Percentiles rank a stretch among this genome's conserved stretches.
phyloP scores from a whole-genome alignment of 495 filamentous ascomycete species.

The Penicillium longicatenatum region DNA sequence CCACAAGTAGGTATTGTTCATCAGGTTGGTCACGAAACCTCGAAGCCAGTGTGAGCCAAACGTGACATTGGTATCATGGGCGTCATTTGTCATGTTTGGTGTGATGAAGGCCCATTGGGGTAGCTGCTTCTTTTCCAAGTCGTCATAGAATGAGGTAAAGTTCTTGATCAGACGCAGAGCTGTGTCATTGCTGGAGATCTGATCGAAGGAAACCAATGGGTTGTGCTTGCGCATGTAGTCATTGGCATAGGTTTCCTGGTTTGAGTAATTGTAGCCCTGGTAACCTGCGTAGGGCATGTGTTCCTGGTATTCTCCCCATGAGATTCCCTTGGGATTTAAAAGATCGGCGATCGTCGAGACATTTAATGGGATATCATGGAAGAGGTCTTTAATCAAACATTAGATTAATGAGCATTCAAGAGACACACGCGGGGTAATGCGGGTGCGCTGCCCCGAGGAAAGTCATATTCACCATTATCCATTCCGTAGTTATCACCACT shows the following conservation, averaged over 20 bases:
- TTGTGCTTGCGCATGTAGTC: background rate
- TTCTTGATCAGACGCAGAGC: background rate
- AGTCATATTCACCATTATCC: background rate
- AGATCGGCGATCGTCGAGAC: background rate
- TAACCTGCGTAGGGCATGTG: background rate
- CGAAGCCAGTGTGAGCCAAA: background rate
- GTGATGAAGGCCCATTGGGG: conserved; percentile 1
- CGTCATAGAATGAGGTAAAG: background rate
- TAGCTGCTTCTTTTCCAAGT: background rate
- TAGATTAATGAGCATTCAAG: too few relatives aligned
- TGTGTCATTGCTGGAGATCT: background rate
- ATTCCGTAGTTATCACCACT: background rate
- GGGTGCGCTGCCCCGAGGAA: too few relatives aligned
- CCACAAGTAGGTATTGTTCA: background rate
- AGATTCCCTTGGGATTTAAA: background rate
- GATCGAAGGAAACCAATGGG: background rate
- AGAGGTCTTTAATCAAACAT: background rate
- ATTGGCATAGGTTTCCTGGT: background rate
- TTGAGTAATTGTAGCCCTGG: background rate
- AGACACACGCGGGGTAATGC: too few relatives aligned
- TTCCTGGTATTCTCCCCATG: background rate
- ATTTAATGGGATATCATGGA: conserved; percentile 41
- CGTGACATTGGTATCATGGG: background rate
- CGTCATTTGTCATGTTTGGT: background rate
- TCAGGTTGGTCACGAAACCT: background rate